Base-by-base conservation (phyloP, 2,329 filamentous ascomycete species). In the Teratosphaeria viscida region DNA sequence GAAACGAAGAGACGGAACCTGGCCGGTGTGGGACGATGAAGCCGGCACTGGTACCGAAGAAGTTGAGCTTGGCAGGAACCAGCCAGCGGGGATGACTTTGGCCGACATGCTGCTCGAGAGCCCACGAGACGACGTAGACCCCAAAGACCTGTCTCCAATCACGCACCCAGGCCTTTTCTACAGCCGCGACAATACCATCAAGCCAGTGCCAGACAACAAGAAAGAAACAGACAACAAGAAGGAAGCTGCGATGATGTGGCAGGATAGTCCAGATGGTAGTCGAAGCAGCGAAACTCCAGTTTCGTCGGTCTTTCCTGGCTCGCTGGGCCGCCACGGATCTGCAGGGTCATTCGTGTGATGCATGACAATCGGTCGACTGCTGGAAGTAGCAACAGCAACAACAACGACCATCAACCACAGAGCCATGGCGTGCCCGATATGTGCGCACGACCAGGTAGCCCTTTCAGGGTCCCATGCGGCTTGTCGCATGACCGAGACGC, bases 161-260 rank as follows among this genome's bases (percentile, higher is more conserved):
- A 66, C 64, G 16, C 64, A 66, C 49, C 64, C 64, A 23, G 56
- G 59, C 19, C 47, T 66, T 47, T 66, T 63, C 60, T 66, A 58
- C 35, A 32, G 56, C 47, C 39, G 43, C n/a, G 43, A 19, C 43
- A 19, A 34, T 16, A 47, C 29, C 54, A 49, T 5, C 37, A 59
- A 43, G 43, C 62, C 60, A 23, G 56, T 62, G 5, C n/a, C 60
- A 19, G 47, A 49, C 27, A 55, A 62, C 23, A 35, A 37, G 23
- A 23, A 11, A 55, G 34, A 23, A 23, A 12, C 60, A 19, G 53
- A 49, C 27, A 55, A 63, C 23, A 35, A 37, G 23, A 23, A 11
- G 52, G 34, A 47, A 57, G 32, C 23, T 57, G 11, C 34, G 56
- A 29, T n/a, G 57, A 39, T 49, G 54, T 8, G 59, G 60, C 49